A percentile compares a stretch with the other conserved stretches of the same genome.
Conservation (phyloP, 495 filamentous ascomycete species). For the Parathielavia appendiculata region DNA sequence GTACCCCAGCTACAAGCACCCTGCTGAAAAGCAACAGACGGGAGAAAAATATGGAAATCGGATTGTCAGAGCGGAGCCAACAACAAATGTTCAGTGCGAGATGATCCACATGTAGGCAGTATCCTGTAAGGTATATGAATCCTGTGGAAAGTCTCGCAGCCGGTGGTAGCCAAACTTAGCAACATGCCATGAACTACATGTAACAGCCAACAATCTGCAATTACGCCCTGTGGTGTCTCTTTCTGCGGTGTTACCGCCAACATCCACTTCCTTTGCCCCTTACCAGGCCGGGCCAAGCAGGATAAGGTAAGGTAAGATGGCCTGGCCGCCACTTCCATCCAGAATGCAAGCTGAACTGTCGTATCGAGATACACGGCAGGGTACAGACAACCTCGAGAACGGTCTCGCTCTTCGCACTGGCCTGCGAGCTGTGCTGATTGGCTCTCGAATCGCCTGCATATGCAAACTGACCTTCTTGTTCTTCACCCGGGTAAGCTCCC, state of each 20-base stretch:
- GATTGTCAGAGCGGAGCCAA: too few relatives aligned
- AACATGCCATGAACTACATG: background rate
- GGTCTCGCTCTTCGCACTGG: background rate
- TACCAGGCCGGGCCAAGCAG: too few relatives aligned
- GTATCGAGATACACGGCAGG: too few relatives aligned
- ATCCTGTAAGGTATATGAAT: background rate
- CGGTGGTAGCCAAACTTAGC: constrained; percentile 6
- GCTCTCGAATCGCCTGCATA: background rate
- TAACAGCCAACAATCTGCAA: background rate
- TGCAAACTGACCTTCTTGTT: background rate
- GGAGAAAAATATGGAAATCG: background rate
- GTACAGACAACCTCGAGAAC: background rate
- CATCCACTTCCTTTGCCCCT: background rate
- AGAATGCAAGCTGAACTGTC: too few relatives aligned
- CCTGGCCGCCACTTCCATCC: too few relatives aligned
- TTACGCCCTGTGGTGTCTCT: background rate
- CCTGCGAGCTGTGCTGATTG: background rate
- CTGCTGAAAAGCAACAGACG: background rate
- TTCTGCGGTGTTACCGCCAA: background rate
- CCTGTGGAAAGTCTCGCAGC: too few relatives aligned
- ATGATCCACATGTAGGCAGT: background rate
- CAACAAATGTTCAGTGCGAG: background rate
- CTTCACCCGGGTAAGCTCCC: background rate
- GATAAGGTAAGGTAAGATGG: too few relatives aligned
- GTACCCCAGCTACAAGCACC: too few relatives aligned